phyloP scores from a whole-genome alignment of 2,329 filamentous ascomycete genomes.

The Clarireedia homoeocarpa region DNA sequence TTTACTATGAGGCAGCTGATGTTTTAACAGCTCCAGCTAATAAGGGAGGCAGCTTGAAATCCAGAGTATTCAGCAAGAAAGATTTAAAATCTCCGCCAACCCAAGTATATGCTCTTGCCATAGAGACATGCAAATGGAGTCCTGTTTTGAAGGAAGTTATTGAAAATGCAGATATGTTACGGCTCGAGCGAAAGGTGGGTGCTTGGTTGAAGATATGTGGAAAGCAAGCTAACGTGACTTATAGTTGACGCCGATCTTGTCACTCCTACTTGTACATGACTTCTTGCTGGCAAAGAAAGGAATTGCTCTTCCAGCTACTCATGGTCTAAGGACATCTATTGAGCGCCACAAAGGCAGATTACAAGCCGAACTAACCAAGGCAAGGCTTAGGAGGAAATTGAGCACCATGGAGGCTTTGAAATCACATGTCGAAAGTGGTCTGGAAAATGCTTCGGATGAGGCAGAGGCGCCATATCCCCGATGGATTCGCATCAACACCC shows the following conservation, averaged over 20 bases:
- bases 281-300: constrained; percentile 73
- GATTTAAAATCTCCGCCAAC: constrained; percentile 68
- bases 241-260: constrained; percentile 72
- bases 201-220: background rate
- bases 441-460: constrained; percentile 34
- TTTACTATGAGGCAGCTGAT: constrained; percentile 85
- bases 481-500: constrained; percentile 82
- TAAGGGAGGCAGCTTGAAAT: constrained; percentile 79
- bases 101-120: constrained; percentile 79
- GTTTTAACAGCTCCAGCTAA: constrained; percentile 57
- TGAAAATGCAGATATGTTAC: constrained; percentile 67
- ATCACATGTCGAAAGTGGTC: constrained; percentile 44
- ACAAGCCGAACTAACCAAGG: constrained; percentile 72
- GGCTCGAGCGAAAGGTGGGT: constrained; percentile 73
- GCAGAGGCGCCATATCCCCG: constrained; percentile 56
- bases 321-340: constrained; percentile 68
- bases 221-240: constrained; percentile 5
- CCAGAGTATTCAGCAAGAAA: constrained; percentile 70
- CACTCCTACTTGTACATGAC: constrained; percentile 80
- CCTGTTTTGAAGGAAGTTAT: constrained; percentile 80
- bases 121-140: constrained; percentile 89
- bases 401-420: constrained; percentile 60
- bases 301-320: constrained; percentile 70
- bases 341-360: constrained; percentile 77
- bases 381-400: constrained; percentile 64